Evolutionary conservation across 1,139 yeast genomes (phyloP).

Genomic region (Taphrina populina): DNA sequence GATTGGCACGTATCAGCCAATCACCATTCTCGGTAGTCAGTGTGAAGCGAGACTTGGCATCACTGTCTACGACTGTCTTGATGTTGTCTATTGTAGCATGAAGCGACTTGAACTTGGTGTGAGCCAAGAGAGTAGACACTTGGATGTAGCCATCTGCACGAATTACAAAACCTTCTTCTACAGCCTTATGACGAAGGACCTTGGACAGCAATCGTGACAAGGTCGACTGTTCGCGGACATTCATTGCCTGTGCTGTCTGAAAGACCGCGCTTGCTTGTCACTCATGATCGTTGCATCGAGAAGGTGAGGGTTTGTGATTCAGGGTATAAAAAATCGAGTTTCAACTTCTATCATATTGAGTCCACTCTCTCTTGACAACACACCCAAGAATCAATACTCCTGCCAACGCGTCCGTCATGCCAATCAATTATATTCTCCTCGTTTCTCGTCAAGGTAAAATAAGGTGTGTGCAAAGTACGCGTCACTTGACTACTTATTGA

Average conservation of each 20-base stretch:
- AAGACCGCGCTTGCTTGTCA: too few species aligned
- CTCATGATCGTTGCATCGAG: too few species aligned
- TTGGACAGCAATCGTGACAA: slow-evolving; percentile 56
- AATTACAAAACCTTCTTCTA: slow-evolving; percentile 63
- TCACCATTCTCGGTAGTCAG: slow-evolving; percentile 44
- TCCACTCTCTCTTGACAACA: too few species aligned
- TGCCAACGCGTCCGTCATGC: slow-evolving; percentile 11
- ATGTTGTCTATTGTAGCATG: slow-evolving; percentile 60
- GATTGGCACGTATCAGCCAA: slow-evolving; percentile 73
- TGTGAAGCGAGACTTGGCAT: slow-evolving; percentile 69
- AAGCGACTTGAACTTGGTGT: slow-evolving; percentile 56
- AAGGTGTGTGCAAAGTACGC: slow-evolving; percentile 38
- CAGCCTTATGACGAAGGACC: slow-evolving; percentile 80
- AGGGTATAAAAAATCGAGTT: too few species aligned
- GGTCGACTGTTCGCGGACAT: slow-evolving; percentile 10
- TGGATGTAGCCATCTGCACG: slow-evolving; percentile 59
- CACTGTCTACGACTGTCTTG: slow-evolving; percentile 58
- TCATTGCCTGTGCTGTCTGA: too few species aligned
- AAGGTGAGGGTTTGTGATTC: too few species aligned
- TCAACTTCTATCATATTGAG: too few species aligned
- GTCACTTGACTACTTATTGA: too few species aligned
- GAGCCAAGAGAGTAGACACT: slow-evolving; percentile 46
- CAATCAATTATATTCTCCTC: slow-evolving; percentile 57
- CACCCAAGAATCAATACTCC: too few species aligned
- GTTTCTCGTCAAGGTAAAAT: slow-evolving; percentile 95